A percentile compares a stretch with the other conserved stretches of the same genome.
phyloP scores from a whole-genome alignment of 2,329 filamentous ascomycete species.

The Zopfia rhizophila region DNA sequence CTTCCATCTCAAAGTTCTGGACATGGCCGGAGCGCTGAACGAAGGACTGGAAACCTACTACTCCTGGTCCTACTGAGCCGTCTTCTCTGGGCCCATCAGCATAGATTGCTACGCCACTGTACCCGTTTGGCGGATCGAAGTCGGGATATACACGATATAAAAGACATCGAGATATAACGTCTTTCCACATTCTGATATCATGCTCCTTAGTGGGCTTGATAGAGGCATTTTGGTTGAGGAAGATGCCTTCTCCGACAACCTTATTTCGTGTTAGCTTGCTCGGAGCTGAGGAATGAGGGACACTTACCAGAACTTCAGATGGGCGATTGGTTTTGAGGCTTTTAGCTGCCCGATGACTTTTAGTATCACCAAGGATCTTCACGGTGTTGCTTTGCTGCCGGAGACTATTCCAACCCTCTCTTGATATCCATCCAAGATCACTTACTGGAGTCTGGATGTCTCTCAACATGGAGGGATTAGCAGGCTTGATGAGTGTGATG shows the following conservation, averaged over 20 bases:
- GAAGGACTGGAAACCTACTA: constrained; percentile 35
- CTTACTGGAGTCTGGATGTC: constrained; percentile 21
- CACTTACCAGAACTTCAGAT: constrained; percentile 22
- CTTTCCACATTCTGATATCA: constrained; percentile 25
- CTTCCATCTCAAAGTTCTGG: constrained; percentile 33
- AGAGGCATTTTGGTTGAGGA: constrained; percentile 22
- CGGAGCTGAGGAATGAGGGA: too few relatives aligned
- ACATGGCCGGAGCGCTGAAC: constrained; percentile 26
- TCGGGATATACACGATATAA: constrained; percentile 31
- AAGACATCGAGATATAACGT: constrained; percentile 26
- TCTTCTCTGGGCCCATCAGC: constrained; percentile 28
- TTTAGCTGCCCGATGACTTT: constrained; percentile 17
- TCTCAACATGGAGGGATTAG: constrained; percentile 1
- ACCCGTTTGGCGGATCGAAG: constrained; percentile 32
- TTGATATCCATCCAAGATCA: constrained; percentile 28
- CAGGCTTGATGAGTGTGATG: constrained; percentile 26
- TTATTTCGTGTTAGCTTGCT: too few relatives aligned
- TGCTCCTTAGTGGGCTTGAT: constrained; percentile 18
- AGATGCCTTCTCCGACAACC: constrained; percentile 32
- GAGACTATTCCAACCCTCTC: constrained; percentile 20
- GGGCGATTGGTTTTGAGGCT: constrained; percentile 17
- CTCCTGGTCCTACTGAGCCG: constrained; percentile 22
- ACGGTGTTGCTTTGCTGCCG: constrained; percentile 22
- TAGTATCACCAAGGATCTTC: constrained; percentile 24
- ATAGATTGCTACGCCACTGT: constrained; percentile 34